Evolutionary conservation across 345 rosid species (phyloP).

Genomic region (Citrus mangshanensis): DNA sequence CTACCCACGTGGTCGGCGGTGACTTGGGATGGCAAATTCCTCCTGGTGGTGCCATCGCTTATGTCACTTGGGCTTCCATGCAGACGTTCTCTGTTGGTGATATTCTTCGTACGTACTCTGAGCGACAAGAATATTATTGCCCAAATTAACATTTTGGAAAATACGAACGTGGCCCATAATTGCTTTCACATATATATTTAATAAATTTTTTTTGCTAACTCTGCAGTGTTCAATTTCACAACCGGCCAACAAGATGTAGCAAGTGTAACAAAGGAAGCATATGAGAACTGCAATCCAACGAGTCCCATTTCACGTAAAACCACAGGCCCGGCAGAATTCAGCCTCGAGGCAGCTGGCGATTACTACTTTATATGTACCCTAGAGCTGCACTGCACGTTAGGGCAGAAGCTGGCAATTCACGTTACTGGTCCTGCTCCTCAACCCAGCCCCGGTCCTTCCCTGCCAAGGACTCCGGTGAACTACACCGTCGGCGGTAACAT

Average conservation of each 20-base stretch:
- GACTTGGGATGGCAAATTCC: neutral
- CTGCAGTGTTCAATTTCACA: neutral
- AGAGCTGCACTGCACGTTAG: neutral
- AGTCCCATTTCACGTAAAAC: neutral
- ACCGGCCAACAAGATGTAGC: neutral
- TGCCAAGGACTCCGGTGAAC: neutral
- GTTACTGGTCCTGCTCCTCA: neutral
- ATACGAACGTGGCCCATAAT: neutral
- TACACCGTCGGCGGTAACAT: neutral
- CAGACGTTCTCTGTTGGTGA: neutral
- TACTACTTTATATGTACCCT: slow-evolving; percentile 1
- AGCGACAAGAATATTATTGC: neutral
- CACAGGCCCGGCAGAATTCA: neutral
- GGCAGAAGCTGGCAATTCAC: neutral
- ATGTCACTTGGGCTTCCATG: neutral
- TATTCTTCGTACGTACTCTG: neutral
- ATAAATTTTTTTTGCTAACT: no score
- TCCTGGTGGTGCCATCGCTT: neutral
- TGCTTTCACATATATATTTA: neutral
- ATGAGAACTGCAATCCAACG: neutral
- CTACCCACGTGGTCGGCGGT: neutral
- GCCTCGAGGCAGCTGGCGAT: neutral
- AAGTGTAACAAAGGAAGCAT: neutral
- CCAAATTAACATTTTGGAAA: neutral
- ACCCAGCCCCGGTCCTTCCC: neutral